Conservation (phyloP, 805 yeast species). For the Kazachstania bromeliacearum region DNA sequence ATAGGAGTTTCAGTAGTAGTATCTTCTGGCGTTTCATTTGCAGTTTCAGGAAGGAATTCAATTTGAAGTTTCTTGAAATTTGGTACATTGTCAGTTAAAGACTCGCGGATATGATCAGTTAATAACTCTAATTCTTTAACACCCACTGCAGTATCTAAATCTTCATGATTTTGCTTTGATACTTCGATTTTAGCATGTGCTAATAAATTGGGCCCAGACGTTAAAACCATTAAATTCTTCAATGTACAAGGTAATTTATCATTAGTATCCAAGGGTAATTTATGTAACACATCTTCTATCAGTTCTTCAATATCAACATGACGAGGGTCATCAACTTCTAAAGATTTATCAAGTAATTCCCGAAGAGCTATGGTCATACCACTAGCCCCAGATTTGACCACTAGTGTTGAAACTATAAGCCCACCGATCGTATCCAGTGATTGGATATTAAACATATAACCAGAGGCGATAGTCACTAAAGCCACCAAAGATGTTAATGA, state of each 20-base stretch:
- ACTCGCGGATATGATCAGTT: constrained; percentile 26
- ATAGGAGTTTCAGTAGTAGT: neutral
- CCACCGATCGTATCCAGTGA: constrained; percentile 93
- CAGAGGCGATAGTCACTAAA: constrained; percentile 72
- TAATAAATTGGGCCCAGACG: constrained; percentile 47
- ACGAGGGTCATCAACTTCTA: constrained; percentile 39
- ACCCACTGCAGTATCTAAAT: constrained; percentile 17
- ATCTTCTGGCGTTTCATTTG: constrained; percentile 1
- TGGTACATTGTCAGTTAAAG: constrained; percentile 31
- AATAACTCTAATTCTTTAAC: constrained; percentile 33
- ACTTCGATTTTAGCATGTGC: constrained; percentile 28
- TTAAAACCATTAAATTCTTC: constrained; percentile 36
- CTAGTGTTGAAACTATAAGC: constrained; percentile 64
- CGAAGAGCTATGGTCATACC: constrained; percentile 58
- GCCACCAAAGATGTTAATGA: constrained; percentile 87
- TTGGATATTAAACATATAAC: constrained; percentile 61
- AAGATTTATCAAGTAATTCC: constrained; percentile 68
- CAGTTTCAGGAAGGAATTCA: constrained; percentile 21
- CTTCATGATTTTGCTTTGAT: neutral
- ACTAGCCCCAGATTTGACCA: constrained; percentile 71
- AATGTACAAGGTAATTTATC: constrained; percentile 29
- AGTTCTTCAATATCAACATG: constrained; percentile 34
- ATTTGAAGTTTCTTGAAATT: constrained; percentile 36
- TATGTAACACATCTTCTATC: constrained; percentile 25
- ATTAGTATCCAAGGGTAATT: constrained; percentile 29